Percentiles rank a stretch among this genome's conserved stretches.
Evolutionary conservation across 2,329 filamentous ascomycete genomes (phyloP).

Genomic region (Xylaria multiplex): DNA sequence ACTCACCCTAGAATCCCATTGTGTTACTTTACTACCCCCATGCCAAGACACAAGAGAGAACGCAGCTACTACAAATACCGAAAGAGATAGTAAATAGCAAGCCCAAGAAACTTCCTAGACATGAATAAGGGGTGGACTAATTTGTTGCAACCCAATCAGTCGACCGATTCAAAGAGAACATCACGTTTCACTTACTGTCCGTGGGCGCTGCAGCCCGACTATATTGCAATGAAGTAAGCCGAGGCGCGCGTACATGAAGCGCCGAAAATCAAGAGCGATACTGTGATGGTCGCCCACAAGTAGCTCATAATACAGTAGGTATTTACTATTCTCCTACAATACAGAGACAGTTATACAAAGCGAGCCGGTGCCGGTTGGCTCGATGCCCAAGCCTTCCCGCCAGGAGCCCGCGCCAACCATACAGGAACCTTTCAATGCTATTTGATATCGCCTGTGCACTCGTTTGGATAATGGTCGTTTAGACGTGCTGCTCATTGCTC

Average conservation of each 20-base stretch:
- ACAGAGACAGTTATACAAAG: constrained; percentile 24
- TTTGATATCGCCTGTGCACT: constrained; percentile 22
- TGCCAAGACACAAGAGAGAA: too few relatives aligned
- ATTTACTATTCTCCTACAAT: constrained; percentile 32
- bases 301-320: constrained; percentile 32
- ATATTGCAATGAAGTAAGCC: neutral
- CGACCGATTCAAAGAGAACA: neutral
- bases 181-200: neutral
- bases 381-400: constrained; percentile 18
- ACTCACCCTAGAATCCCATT: too few relatives aligned
- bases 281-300: neutral
- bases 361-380: constrained; percentile 17
- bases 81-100: too few relatives aligned
- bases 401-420: constrained; percentile 11
- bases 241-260: neutral
- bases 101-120: neutral
- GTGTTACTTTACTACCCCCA: too few relatives aligned
- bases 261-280: neutral
- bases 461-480: constrained; percentile 20
- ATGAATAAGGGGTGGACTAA: too few relatives aligned
- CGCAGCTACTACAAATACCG: too few relatives aligned
- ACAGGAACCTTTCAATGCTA: constrained; percentile 19
- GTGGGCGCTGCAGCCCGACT: neutral
- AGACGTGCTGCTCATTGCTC: constrained; percentile 20
- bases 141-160: neutral